Evolutionary conservation across 2,329 filamentous ascomycete genomes (phyloP).

Genomic region (Aspergillus fijiensis): DNA sequence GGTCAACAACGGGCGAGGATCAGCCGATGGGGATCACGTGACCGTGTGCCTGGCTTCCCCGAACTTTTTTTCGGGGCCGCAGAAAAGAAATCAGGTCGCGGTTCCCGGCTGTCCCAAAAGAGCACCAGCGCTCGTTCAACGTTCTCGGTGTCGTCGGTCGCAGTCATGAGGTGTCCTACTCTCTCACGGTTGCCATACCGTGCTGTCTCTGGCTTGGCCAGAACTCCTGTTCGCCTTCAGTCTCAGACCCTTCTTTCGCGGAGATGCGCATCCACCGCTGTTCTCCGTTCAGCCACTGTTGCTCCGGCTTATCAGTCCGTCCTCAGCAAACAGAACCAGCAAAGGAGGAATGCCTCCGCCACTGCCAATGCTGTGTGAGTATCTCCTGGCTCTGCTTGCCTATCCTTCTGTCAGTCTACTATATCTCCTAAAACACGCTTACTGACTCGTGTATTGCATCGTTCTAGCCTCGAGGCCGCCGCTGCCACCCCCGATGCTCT

Average conservation of each 20-base stretch:
- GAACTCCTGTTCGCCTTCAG: constrained; percentile 34
- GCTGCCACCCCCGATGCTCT: constrained; percentile 57
- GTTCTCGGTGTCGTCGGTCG: constrained; percentile 26
- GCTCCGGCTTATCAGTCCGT: constrained; percentile 37
- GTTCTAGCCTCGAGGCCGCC: constrained; percentile 56
- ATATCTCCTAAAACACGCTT: not conserved
- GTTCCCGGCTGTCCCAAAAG: constrained; percentile 22
- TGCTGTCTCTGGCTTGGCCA: constrained; percentile 39
- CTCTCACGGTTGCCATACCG: constrained; percentile 42
- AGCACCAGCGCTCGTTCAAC: constrained; percentile 25
- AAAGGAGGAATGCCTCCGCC: constrained; percentile 44
- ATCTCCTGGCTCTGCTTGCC: not conserved
- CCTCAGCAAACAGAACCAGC: constrained; percentile 43
- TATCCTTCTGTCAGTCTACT: not conserved
- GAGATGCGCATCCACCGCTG: constrained; percentile 42
- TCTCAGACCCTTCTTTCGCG: constrained; percentile 37
- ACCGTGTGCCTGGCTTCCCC: constrained; percentile 36
- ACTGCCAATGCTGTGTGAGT: constrained; percentile 48
- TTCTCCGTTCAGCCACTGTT: constrained; percentile 34
- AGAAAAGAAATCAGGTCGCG: constrained; percentile 21
- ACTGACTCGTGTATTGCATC: constrained; percentile 13
- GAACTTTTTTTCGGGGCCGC: constrained; percentile 37
- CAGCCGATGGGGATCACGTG: constrained; percentile 29
- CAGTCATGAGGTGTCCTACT: constrained; percentile 43
- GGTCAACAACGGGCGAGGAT: constrained; percentile 17